These are phyloP conservation scores for Barbatosphaeria neglecta DNA, from an alignment of 495 filamentous ascomycete genomes.

Conservation along the genomic window DNA sequence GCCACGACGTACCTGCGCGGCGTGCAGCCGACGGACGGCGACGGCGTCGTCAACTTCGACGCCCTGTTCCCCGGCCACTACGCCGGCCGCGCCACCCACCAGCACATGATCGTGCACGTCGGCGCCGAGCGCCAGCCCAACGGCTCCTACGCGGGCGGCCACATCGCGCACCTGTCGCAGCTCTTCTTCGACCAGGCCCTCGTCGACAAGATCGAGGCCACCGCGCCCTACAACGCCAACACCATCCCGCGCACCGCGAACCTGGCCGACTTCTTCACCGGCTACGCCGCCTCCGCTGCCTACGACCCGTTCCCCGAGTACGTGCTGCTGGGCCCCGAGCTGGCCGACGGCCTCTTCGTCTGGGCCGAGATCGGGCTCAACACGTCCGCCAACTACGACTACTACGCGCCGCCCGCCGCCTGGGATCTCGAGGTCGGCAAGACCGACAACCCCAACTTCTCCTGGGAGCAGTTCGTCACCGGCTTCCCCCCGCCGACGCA, in stretches of 20 bases:
- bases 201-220: conserved; percentile 37
- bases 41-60: conserved; percentile 37
- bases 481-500: not conserved
- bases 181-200: conserved; percentile 47
- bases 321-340: conserved; percentile 33
- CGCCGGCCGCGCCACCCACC: conserved; percentile 36
- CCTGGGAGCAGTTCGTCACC: not conserved
- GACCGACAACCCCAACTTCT: not conserved
- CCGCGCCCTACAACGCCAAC: conserved; percentile 43
- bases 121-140: conserved; percentile 13
- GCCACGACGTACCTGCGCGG: conserved; percentile 39
- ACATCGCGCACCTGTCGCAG: conserved; percentile 39
- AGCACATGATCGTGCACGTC: conserved; percentile 27
- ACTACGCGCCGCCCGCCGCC: not conserved
- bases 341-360: conserved; percentile 41
- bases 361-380: conserved; percentile 51
- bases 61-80: conserved; percentile 46
- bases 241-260: conserved; percentile 35
- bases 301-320: conserved; percentile 30
- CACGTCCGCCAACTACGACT: conserved; percentile 7
- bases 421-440: not conserved
- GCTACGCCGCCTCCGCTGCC: conserved; percentile 19
- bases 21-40: conserved; percentile 31
- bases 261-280: conserved; percentile 21
- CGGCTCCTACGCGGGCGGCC: conserved; percentile 36